These are phyloP conservation scores for Wickerhamomyces alni DNA, from an alignment of 805 yeast genomes.

Conservation along the genomic window DNA sequence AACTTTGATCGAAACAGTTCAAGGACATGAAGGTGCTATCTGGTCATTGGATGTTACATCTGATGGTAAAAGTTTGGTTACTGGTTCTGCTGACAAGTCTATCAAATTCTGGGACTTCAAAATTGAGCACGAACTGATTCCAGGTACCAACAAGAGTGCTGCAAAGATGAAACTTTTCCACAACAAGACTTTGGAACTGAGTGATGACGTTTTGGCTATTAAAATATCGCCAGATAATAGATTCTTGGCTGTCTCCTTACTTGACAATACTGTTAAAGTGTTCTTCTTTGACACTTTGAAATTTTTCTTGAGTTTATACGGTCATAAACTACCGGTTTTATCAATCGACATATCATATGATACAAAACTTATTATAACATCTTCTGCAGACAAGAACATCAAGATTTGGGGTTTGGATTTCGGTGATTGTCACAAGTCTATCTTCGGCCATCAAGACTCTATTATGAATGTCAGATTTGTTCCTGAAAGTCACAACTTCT, in stretches of 20 bases:
- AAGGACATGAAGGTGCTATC: slow-evolving; percentile 78
- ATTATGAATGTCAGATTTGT: slow-evolving; percentile 84
- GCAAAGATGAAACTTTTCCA: slow-evolving; percentile 60
- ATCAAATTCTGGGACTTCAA: slow-evolving; percentile 87
- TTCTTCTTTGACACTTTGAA: slow-evolving; percentile 84
- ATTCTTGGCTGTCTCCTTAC: slow-evolving; percentile 72
- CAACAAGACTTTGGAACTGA: slow-evolving; percentile 74
- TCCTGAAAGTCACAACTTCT: slow-evolving; percentile 83
- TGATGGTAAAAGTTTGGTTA: slow-evolving; percentile 78
- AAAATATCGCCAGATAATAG: slow-evolving; percentile 75
- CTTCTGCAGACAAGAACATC: slow-evolving; percentile 96
- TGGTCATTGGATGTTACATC: slow-evolving; percentile 88
- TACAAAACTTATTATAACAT: slow-evolving; percentile 80
- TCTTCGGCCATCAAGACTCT: slow-evolving; percentile 95
- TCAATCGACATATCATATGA: slow-evolving; percentile 89
- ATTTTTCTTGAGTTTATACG: slow-evolving; percentile 83
- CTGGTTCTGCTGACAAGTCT: slow-evolving; percentile 91
- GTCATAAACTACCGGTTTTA: slow-evolving; percentile 93
- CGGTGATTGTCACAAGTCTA: slow-evolving; percentile 97
- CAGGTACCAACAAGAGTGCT: slow-evolving; percentile 54
- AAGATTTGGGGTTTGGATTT: slow-evolving; percentile 98
- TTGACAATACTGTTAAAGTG: slow-evolving; percentile 94
- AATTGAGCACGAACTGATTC: slow-evolving; percentile 59
- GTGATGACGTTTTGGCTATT: slow-evolving; percentile 79
- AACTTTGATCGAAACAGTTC: slow-evolving; percentile 59